A percentile compares a stretch with the other conserved stretches of the same genome.
phyloP scores from a whole-genome alignment of 148 eudicot genomes.

The Rhododendron ovatum region DNA sequence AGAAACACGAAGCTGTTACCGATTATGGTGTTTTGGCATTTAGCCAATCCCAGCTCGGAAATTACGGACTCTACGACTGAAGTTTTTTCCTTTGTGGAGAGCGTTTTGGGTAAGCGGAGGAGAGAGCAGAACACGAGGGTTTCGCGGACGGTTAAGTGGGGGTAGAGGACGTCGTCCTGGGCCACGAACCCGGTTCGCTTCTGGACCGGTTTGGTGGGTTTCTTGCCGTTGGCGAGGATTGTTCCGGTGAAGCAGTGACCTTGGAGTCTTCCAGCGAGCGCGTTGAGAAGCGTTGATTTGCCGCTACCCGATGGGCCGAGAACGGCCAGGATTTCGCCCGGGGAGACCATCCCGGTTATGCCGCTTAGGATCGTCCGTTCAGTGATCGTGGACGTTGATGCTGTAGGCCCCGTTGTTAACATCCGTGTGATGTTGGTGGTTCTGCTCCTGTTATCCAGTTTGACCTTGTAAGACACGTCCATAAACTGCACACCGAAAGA shows the following conservation, averaged over 20 bases:
- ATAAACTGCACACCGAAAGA: slow-evolving; percentile 47
- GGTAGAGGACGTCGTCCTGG: slow-evolving; percentile 78
- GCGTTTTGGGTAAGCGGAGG: slow-evolving; percentile 49
- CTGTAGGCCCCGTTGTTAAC: slow-evolving; percentile 10
- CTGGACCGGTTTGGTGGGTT: slow-evolving; percentile 32
- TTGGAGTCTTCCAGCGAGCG: slow-evolving; percentile 57
- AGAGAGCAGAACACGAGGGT: slow-evolving; percentile 69
- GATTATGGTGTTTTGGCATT: slow-evolving; percentile 68
- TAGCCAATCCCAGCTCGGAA: slow-evolving; percentile 49
- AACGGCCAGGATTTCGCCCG: slow-evolving; percentile 81
- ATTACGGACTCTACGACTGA: slow-evolving; percentile 48
- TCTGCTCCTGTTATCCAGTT: slow-evolving; percentile 24
- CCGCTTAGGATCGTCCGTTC: slow-evolving; percentile 53
- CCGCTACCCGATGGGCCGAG: slow-evolving; percentile 98
- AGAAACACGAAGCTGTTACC: slow-evolving; percentile 19
- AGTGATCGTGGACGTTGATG: slow-evolving; percentile 24
- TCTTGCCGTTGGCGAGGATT: slow-evolving; percentile 48
- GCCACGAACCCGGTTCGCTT: slow-evolving; percentile 75
- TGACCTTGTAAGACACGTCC: slow-evolving; percentile 61
- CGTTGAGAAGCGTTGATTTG: slow-evolving; percentile 77
- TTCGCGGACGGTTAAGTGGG: slow-evolving; percentile 75
- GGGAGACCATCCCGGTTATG: slow-evolving; percentile 63
- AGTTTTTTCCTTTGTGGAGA: slow-evolving; percentile 31
- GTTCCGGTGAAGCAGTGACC: slow-evolving; percentile 48
- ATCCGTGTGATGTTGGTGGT: slow-evolving; percentile 17